A percentile compares a stretch with the other conserved stretches of the same genome.
These are phyloP conservation scores for Coniochaeta sp. DNA, from an alignment of 2,329 filamentous ascomycete species.

Conservation along the genomic window DNA sequence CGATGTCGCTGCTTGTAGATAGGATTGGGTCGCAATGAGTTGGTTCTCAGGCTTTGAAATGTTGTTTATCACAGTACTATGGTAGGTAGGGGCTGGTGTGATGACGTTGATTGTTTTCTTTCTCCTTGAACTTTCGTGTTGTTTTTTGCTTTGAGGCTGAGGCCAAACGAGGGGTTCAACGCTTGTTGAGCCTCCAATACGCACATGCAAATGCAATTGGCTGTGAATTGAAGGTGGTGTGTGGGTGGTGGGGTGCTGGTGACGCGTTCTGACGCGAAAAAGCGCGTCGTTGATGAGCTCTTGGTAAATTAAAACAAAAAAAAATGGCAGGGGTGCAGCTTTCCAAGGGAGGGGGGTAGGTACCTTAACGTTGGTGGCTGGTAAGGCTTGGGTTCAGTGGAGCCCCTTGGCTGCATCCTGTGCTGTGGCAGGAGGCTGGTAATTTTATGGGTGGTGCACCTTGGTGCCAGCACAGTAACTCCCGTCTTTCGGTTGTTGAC, in stretches of 20 bases:
- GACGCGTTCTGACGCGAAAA: not conserved
- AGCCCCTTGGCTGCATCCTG: not conserved
- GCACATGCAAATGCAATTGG: too few species aligned
- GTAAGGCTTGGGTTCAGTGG: not conserved
- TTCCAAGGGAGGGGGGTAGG: not conserved
- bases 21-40: not conserved
- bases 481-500: not conserved
- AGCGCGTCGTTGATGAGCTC: not conserved
- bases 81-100: not conserved
- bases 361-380: not conserved
- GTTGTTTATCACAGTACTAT: too few species aligned
- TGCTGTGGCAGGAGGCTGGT: not conserved
- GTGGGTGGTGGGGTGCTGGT: not conserved
- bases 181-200: not conserved
- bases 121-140: not conserved
- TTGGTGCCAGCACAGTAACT: not conserved
- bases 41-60: not conserved
- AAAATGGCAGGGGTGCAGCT: not conserved
- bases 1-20: too few species aligned
- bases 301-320: constrained; percentile 1
- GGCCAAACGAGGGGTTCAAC: not conserved
- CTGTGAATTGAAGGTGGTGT: not conserved
- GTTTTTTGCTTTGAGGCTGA: not conserved
- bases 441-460: not conserved
- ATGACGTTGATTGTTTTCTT: not conserved